Percentiles rank a stretch among this genome's conserved stretches.
These are phyloP conservation scores for Podaxis pistillaris DNA, from an alignment of 768 basidiomycete genomes.

Conservation along the genomic window DNA sequence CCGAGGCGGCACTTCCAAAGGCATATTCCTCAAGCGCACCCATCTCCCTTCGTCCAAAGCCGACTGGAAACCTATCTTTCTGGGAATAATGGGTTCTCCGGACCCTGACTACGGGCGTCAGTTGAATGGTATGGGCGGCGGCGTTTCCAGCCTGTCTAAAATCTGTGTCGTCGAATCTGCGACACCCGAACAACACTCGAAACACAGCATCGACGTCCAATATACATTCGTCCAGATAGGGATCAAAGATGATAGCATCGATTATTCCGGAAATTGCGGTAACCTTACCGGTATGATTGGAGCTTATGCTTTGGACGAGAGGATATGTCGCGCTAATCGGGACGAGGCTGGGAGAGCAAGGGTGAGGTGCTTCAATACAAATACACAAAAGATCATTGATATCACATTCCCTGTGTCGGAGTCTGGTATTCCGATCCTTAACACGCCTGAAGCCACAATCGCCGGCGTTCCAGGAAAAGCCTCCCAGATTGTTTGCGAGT, in stretches of 20 bases:
- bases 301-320: conserved; percentile 69
- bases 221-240: conserved; percentile 72
- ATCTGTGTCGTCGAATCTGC: conserved; percentile 62
- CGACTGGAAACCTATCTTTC: conserved; percentile 61
- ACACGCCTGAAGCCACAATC: conserved; percentile 50
- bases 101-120: conserved; percentile 67
- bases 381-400: conserved; percentile 67
- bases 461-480: conserved; percentile 69
- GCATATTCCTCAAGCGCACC: conserved; percentile 58
- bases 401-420: conserved; percentile 62
- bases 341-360: conserved; percentile 31
- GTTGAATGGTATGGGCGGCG: conserved; percentile 82
- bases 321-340: conserved; percentile 36
- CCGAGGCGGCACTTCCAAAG: conserved; percentile 78
- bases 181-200: conserved; percentile 32
- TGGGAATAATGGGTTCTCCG: conserved; percentile 80
- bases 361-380: conserved; percentile 67
- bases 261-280: conserved; percentile 75
- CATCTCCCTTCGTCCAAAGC: conserved; percentile 49
- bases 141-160: conserved; percentile 73
- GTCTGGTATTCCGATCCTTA: conserved; percentile 36
- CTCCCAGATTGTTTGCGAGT: conserved; percentile 65
- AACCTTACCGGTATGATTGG: conserved; percentile 75
- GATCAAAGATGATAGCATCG: conserved; percentile 56
- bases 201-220: conserved; percentile 47